These are phyloP conservation scores for Uromyces viciae-fabae DNA, from an alignment of 1,284 basidiomycete genomes.

Conservation along the genomic window DNA sequence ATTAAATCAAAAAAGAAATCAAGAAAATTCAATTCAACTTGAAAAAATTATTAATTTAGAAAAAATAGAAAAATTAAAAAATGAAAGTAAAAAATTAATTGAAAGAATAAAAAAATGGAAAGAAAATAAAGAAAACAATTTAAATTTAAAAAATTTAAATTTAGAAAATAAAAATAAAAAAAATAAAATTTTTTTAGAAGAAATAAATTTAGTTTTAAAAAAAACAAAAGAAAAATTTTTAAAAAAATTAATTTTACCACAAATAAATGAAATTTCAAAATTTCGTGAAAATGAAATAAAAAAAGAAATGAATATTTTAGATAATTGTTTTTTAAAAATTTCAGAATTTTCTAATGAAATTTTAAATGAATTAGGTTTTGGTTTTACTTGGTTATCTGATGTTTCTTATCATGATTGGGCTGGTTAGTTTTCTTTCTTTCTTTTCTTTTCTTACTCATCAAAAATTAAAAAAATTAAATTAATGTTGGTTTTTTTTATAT, in stretches of 20 bases:
- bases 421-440: not conserved
- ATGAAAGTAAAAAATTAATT: not conserved
- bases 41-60: not conserved
- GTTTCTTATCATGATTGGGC: constrained; percentile 28
- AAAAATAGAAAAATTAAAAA: not conserved
- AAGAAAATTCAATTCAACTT: not conserved
- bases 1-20: not conserved
- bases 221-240: constrained; percentile 27
- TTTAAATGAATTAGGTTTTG: constrained; percentile 6
- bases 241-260: not conserved
- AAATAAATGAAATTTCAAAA: not conserved
- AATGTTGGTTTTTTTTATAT: not conserved
- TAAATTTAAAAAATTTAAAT: not conserved
- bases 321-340: not conserved
- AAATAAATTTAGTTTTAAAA: not conserved
- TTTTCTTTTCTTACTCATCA: not conserved
- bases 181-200: too few relatives aligned
- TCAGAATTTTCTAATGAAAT: not conserved
- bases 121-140: not conserved
- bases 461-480: too few relatives aligned
- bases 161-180: constrained; percentile 11
- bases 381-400: constrained; percentile 31
- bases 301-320: not conserved
- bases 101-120: not conserved
- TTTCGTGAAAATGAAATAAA: not conserved